Percentiles rank a stretch among this genome's conserved stretches.
phyloP scores from a whole-genome alignment of 768 basidiomycete species.

The Boletus rufocinnamomeus region DNA sequence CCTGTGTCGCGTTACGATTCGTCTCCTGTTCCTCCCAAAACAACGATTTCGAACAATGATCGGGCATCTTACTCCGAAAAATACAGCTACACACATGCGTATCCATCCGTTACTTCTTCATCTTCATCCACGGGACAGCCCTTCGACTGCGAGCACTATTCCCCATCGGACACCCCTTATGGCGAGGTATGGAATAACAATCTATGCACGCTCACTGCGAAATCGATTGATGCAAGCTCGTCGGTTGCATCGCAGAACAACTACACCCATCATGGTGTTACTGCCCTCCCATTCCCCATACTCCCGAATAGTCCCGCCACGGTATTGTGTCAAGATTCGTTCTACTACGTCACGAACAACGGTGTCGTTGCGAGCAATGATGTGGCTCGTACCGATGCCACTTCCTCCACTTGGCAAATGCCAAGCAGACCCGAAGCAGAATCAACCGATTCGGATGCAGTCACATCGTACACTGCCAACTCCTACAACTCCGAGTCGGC shows the following conservation, averaged over 20 bases:
- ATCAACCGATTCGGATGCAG: neutral
- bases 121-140: neutral
- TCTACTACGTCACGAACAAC: neutral
- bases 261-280: neutral
- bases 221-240: neutral
- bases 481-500: neutral
- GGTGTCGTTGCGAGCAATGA: neutral
- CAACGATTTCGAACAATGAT: neutral
- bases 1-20: neutral
- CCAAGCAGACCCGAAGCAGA: no score
- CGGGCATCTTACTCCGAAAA: neutral
- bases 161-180: neutral
- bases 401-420: neutral
- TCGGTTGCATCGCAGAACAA: neutral
- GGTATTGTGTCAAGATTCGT: neutral
- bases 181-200: neutral
- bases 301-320: neutral
- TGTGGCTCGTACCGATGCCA: neutral
- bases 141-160: neutral
- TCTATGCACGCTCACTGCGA: neutral
- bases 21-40: neutral
- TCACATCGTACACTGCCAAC: neutral
- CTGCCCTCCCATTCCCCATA: neutral
- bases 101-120: neutral
- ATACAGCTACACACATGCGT: neutral